Base-by-base conservation (phyloP, 176 grass and related monocot genomes). In the Musa beccarii region DNA sequence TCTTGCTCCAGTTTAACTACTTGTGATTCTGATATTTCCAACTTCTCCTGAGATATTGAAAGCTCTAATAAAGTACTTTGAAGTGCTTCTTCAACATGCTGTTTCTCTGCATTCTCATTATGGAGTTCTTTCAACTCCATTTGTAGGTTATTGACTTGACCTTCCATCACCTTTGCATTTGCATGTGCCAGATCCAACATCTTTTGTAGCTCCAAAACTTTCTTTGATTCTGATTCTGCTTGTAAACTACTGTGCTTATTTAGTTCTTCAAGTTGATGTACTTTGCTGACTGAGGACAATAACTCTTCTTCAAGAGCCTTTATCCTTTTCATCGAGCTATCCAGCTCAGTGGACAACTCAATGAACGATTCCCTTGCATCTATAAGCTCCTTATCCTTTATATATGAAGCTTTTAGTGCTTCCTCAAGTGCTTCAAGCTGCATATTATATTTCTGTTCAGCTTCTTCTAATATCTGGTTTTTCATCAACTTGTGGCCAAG, bases 131-230 rank as follows among this genome's bases (percentile, higher is more conserved):
- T 85, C 74, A 94, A 76, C 78, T 88, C 91, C 81, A 87, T 78
- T 74, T 90, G 81, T 81, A 90, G 81, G 84, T 67, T 81, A 80
- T 59, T 76, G 69, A 93, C 88, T 55, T 93, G 75, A 51, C 51
- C 76, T 87, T 96, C 87, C 93, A 90, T 82, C 51, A 90, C 85
- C 87, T 90, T 96, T 70, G 78, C 80, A 77, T 88, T 85, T 11
- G 54, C 68, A 29, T 85, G 84, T 53, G 83, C 81, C 51, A 57
- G 22, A 85, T 92, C 87, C 24, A 97, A 84, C 77, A 79, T 85
- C 82, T 86, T 91, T 63, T 91, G 84, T 78, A 91, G 80, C 77
- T 98, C 90, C 59, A 88, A 81, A n/a, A 82, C 86, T 78, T 83
- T 89, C 78, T 89, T 91, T 0, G 82, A 88, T 76, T 91, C 84